Percentiles rank a stretch among this genome's conserved stretches.
These are phyloP conservation scores for Puccinia coronata DNA, from an alignment of 1,284 basidiomycete genomes.

Conservation along the genomic window DNA sequence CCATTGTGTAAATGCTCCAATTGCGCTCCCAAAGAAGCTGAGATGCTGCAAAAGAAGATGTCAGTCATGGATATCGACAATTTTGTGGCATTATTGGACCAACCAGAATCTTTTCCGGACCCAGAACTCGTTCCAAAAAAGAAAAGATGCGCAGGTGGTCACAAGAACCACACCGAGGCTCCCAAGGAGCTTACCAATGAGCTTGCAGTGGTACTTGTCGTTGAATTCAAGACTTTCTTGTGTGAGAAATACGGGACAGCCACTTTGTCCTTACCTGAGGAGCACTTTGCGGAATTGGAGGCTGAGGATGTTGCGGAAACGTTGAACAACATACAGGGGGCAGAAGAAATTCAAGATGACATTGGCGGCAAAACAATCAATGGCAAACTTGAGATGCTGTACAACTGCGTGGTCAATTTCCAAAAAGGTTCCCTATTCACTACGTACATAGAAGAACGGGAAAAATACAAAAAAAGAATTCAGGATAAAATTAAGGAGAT, in stretches of 20 bases:
- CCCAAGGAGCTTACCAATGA: no score
- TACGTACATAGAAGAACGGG: neutral
- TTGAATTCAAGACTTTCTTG: no score
- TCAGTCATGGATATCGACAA: neutral
- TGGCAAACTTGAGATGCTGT: neutral
- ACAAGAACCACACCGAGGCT: neutral
- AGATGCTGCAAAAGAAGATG: neutral
- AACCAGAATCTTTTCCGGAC: neutral
- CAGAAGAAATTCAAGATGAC: neutral
- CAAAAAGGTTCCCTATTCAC: neutral
- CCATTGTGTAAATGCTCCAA: constrained; percentile 1
- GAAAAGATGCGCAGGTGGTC: neutral
- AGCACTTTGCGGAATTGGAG: neutral
- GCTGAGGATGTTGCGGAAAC: neutral
- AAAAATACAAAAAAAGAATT: neutral
- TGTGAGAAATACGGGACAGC: neutral
- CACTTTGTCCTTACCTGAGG: neutral
- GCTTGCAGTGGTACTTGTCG: no score
- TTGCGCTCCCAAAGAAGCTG: neutral
- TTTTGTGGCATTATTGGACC: neutral
- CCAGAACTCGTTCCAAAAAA: neutral
- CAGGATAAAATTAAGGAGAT: no score
- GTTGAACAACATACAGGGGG: no score
- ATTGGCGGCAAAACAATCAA: neutral
- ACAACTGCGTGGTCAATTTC: neutral